Evolutionary conservation across 2,329 filamentous ascomycete species (phyloP), one percentile per base, ranked within the genome.

Genomic region (Sporothrix inflata): DNA sequence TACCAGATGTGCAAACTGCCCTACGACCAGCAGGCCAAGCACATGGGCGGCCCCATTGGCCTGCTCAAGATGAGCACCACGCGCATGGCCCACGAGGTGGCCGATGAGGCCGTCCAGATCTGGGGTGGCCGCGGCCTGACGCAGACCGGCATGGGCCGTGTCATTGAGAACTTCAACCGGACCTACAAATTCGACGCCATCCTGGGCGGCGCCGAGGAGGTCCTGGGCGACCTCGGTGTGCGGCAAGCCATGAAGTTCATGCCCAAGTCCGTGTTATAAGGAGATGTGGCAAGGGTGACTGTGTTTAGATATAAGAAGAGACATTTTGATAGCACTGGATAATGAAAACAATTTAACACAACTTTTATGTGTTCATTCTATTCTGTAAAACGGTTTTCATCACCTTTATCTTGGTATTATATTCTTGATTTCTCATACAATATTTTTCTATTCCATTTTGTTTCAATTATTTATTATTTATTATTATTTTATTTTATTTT

Each of bases 1-100:
- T 93, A 94, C 84, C 93, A 97, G 79, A 97, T 97, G 93, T 91
- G 88, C 83, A 86, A 93, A 80, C 93, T 97, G 92, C 87, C 88
- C 45, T 96, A 97, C 81, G 85, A 87, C 70, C 83, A 95, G 79
- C 93, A 97, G 80, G 85, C 91, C 30, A 89, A 89, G 78, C 86
- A 91, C 77, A 87, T 97, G 1, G 92, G 91, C 70, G 94, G 94
- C 0, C 93, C 93, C 38, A 94, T 97, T 75, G 93, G 90, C 9
- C 85, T 97, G 27, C 87, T 97, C 73, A 97, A 97, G 83, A 92
- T 91, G 81, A 92, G 89, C 81, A 84, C 86, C 63, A 97, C 94
- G 5, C 88, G 92, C 42, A 89, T 90, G 53, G 92, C 93, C 1
- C 92, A 95, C 79, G 93, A 96, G 78, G 89, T 95, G 76, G 93